Base-by-base conservation (phyloP, 148 eudicot species). In the Cornus suecica region DNA sequence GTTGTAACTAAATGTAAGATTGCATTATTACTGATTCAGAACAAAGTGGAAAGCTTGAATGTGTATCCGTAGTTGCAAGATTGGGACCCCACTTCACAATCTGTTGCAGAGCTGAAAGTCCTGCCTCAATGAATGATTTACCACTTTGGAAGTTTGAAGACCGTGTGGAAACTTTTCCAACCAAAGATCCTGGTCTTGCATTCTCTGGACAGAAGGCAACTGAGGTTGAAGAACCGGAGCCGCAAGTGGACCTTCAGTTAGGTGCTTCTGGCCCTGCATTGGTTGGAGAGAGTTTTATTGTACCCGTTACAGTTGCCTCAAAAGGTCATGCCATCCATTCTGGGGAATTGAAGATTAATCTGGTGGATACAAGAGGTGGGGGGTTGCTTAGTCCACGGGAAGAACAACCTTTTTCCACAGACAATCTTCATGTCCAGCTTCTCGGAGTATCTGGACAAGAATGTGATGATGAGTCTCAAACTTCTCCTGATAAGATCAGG, bases 101-200 rank as follows among this genome's bases (percentile, higher is more conserved):
- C 75, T 91, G 98, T 68, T 96, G 97, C 85, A 86, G 90, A 82
- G 92, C 92, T 29, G 98, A 96, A 84, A 96, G 99, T 79, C 98
- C 99, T 74, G 99, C 97, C 56, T 87, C 92, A 10, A 84, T 96
- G 92, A 86, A 89, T 61, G 98, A 96, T 69, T 80, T 90, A 65
- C 98, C 97, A 9, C 90, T 93, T 48, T 96, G 99, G 99, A 96
- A 96, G 63, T 91, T 96, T 78, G 99, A 96, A 80, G 91, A 91
- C 80, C 82, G 82, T 62, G 77, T 85, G 71, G 94, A 93, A 79
- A 83, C 90, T 77, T 86, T 83, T 54, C 99, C 99, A 75, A 88
- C 83, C 78, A 93, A 91, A 84, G 97, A 96, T 91, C 97, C 91
- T 74, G 85, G 86, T 80, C 91, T 90, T 37, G 88, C 97, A 74